Percentiles rank a stretch among this genome's conserved stretches.
phyloP scores from a whole-genome alignment of 1,284 basidiomycete genomes.

The Baeospora myosura region DNA sequence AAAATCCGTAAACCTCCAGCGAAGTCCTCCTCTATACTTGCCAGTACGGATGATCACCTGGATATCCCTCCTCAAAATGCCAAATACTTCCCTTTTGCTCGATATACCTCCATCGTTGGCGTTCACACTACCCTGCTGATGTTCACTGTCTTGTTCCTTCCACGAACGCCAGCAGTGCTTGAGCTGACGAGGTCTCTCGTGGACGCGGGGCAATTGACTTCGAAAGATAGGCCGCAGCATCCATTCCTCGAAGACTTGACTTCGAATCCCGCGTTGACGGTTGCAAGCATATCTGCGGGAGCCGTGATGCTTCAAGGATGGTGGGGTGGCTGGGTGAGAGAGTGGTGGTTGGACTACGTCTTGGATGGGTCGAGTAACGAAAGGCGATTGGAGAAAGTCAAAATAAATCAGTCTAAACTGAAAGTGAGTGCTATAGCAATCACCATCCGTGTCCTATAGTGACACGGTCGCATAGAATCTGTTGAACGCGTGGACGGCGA shows the following conservation, averaged over 20 bases:
- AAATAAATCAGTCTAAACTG: conserved; percentile 31
- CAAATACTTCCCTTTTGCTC: conserved; percentile 28
- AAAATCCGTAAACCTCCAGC: too few relatives aligned
- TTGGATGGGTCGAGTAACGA: conserved; percentile 20
- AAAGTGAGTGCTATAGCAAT: conserved; percentile 19
- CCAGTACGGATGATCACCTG: too few relatives aligned
- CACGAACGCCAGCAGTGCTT: conserved; percentile 47
- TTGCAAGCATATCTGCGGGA: conserved; percentile 56
- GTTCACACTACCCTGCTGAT: conserved; percentile 62
- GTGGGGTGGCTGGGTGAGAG: conserved; percentile 65
- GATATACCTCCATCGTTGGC: conserved; percentile 67
- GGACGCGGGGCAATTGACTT: conserved; percentile 30
- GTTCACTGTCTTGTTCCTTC: conserved; percentile 61
- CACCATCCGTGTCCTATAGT: not conserved
- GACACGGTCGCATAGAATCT: conserved; percentile 29
- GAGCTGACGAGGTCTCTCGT: conserved; percentile 23
- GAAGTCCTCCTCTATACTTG: too few relatives aligned
- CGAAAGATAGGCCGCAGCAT: conserved; percentile 56
- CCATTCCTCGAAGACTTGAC: conserved; percentile 64
- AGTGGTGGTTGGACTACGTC: conserved; percentile 39
- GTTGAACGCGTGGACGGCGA: conserved; percentile 45
- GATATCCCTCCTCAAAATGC: too few relatives aligned
- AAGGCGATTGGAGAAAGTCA: conserved; percentile 27
- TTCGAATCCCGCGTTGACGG: conserved; percentile 49
- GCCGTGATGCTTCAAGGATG: conserved; percentile 54